Base-by-base conservation (phyloP, 345 rosid genomes). In the Moringa oleifera region DNA sequence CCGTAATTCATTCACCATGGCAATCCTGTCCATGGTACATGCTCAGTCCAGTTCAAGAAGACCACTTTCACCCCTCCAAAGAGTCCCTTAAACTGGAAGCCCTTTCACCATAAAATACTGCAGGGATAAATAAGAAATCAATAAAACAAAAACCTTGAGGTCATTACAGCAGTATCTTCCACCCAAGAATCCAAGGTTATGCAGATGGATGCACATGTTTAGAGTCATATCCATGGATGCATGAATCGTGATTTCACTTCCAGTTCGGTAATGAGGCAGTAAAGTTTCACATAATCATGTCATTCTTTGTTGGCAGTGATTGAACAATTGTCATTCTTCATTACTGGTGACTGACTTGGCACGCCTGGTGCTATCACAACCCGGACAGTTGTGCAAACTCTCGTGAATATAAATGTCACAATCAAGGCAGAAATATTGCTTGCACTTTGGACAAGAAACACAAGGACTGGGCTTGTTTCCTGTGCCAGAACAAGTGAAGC, bases 331-430 rank as follows among this genome's bases (percentile, higher is more conserved):
- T 59, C 62, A 66, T 36, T 37, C 54, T 66, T 66, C 57, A 17
- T 7, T 47, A 51, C 53, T 15, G 57, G 55, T 17, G 47, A 31
- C 41, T 1, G 70, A 61, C 24, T 64, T 75, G 58, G 72, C 67
- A 63, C 69, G 79, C 65, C 78, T 74, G 50, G 69, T 66, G 74
- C 96, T 90, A 70, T 90, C 92, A 22, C 98, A 90, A n/a, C 98
- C 98, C 0, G 96, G 98, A 75, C 96, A 93, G 63, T 90, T 89
- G 73, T 93, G 96, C 78, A 90, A 70, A 76, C 96, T 90, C 77
- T 88, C 97, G 55, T 90, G 98, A 46, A 90, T 82, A 59, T 93
- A 90, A 59, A 93, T 93, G 70, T 90, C 99, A 49, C 98, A 93
- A 51, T 93, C 97, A 47, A 90, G 79, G 77, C 97, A 93, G 75